These are phyloP conservation scores for Skeletonema grethae DNA, from an alignment of 108 stramenopile species.

Conservation along the genomic window DNA sequence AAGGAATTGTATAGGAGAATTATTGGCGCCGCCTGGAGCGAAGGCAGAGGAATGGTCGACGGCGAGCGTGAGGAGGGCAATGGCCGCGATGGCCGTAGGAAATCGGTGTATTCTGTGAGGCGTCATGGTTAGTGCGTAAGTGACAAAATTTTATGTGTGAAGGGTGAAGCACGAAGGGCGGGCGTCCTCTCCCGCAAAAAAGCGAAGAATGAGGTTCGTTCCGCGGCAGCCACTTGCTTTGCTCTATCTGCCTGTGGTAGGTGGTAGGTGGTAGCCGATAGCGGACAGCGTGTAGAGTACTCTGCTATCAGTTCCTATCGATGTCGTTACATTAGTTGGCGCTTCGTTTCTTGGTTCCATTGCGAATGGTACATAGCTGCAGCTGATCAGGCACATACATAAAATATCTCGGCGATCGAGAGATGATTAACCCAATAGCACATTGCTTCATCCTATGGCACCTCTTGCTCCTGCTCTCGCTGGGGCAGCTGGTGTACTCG, in stretches of 20 bases:
- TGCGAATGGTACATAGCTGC: neutral
- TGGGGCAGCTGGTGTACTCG: neutral
- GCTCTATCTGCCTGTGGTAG: too few relatives aligned
- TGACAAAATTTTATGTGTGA: neutral
- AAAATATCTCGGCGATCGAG: neutral
- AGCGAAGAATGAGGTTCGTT: too few relatives aligned
- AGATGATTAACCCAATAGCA: neutral
- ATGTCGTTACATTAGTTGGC: too few relatives aligned
- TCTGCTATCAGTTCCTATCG: too few relatives aligned
- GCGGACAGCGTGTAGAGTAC: too few relatives aligned
- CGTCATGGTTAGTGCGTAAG: slow-evolving; percentile 6
- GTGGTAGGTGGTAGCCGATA: too few relatives aligned
- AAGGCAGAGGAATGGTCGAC: neutral
- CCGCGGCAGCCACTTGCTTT: too few relatives aligned
- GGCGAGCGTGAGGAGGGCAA: neutral
- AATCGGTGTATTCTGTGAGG: neutral
- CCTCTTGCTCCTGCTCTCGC: neutral
- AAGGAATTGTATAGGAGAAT: neutral
- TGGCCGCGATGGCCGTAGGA: slow-evolving; percentile 1
- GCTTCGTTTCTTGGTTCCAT: neutral
- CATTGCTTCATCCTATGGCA: neutral
- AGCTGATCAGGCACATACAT: neutral
- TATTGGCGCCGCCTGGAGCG: neutral
- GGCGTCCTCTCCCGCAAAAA: slow-evolving; percentile 2
- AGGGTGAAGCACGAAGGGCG: neutral